Conservation (phyloP, 2,329 filamentous ascomycete species). For the Fusarium sp. region DNA sequence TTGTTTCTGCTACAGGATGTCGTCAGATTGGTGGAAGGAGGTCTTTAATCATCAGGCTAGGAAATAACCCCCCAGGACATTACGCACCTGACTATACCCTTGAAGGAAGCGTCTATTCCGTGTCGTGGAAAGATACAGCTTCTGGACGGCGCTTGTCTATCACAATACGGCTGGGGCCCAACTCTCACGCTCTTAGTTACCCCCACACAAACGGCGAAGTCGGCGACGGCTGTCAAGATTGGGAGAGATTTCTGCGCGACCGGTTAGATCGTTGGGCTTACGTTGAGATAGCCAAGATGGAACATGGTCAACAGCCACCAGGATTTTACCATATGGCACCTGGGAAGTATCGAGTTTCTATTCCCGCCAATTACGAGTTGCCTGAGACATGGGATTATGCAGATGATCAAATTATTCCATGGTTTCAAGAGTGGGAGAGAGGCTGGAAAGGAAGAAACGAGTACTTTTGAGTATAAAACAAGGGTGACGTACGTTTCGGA, state of each 20-base stretch:
- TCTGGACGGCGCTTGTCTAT: not conserved
- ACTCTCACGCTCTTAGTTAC: not conserved
- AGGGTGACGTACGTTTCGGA: too few relatives aligned
- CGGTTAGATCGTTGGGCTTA: constrained; percentile 5
- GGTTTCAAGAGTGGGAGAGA: constrained; percentile 7
- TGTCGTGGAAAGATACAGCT: not conserved
- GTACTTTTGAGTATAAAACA: too few relatives aligned
- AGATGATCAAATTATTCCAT: constrained; percentile 5
- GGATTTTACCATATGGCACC: not conserved
- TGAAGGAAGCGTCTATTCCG: not conserved
- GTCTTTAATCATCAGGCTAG: not conserved
- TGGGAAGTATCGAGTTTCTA: not conserved
- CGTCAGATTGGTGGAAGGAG: not conserved
- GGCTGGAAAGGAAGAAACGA: not conserved
- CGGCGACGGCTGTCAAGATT: not conserved
- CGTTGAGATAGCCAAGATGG: constrained; percentile 7
- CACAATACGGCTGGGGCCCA: not conserved
- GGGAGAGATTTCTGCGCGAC: not conserved
- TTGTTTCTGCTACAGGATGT: not conserved
- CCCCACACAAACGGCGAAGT: not conserved
- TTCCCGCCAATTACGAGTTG: not conserved
- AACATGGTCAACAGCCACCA: not conserved
- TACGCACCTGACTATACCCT: not conserved
- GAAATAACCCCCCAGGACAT: not conserved
- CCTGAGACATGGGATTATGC: constrained; percentile 7